Base-by-base conservation (phyloP, 192 early-diverging fungal genomes). In the Podila verticillata region DNA sequence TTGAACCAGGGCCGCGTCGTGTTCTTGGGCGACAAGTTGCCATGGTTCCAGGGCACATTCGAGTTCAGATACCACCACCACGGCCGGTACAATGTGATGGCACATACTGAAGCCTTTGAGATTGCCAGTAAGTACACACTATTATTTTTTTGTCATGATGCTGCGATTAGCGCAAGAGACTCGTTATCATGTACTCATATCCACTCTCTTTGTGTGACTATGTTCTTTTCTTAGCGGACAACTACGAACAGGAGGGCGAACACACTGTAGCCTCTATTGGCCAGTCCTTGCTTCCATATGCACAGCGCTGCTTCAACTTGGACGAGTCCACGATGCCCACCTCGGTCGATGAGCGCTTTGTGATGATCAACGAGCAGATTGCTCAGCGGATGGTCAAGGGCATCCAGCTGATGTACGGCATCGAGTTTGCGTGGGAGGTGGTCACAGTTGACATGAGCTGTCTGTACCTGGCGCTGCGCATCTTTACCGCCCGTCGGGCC, bases 21-120 rank as follows among this genome's bases (percentile, higher is more conserved):
- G 12, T 97, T 97, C 67, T 67, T 83, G 48, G 87, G 91, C 47
- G 77, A 89, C 9, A 77, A 88, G 5, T 61, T 98, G 48, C 96
- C 96, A 10, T 99, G 96, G 93, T 85, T 91, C 72, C 78, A 90
- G 31, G 98, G 98, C 20, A 90, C 85, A 0, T 99, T 96, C 74
- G 97, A 98, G 84, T 91, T 95, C 75, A 88, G 98, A 28, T 91
- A 95, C 77, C 98, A 99, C 81, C 92, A 95, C 59, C 92, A 96
- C 75, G 92, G 92, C 24, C 90, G 90, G 26, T 94, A 98, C 69
- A 91, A 88, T 48, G 95, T 97, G 20, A 88, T 98, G 79, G 89
- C 92, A 1, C 71, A 85, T 29, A 93, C 91, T 26, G 78, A 83
- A 28, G 91, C 94, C 10, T 97, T 99, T 83, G 93, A 94, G 79